These are phyloP conservation scores for Misopates orontium DNA, from an alignment of 257 asterid species.

Conservation along the genomic window DNA sequence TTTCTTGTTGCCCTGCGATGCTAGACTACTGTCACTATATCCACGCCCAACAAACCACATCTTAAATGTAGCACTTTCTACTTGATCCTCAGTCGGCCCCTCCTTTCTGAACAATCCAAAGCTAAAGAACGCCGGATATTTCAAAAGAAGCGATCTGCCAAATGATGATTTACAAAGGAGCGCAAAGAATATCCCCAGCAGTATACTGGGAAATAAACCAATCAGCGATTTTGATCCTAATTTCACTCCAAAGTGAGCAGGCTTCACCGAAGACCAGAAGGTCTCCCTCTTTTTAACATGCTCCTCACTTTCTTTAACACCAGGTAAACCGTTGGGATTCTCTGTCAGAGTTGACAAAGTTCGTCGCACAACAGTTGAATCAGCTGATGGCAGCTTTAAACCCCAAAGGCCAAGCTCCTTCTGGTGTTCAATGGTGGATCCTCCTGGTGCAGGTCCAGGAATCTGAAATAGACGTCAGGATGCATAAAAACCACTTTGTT, in stretches of 20 bases:
- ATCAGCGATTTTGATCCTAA: slow-evolving; percentile 54
- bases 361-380: slow-evolving; percentile 73
- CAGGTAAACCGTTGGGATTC: slow-evolving; percentile 67
- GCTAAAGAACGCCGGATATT: slow-evolving; percentile 68
- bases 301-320: slow-evolving; percentile 55
- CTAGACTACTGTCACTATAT: slow-evolving; percentile 49
- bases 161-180: slow-evolving; percentile 43
- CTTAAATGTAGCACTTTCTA: slow-evolving; percentile 70
- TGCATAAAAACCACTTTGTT: background rate
- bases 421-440: slow-evolving; percentile 59
- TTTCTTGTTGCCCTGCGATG: slow-evolving; percentile 43
- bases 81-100: slow-evolving; percentile 89
- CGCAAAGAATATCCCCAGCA: slow-evolving; percentile 60
- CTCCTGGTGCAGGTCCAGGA: slow-evolving; percentile 71
- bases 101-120: slow-evolving; percentile 64
- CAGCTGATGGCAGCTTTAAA: slow-evolving; percentile 79
- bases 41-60: slow-evolving; percentile 95
- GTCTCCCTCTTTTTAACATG: slow-evolving; percentile 50
- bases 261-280: slow-evolving; percentile 74
- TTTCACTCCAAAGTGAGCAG: slow-evolving; percentile 81
- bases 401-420: slow-evolving; percentile 73
- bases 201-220: slow-evolving; percentile 51
- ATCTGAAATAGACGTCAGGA: slow-evolving; percentile 44
- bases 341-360: slow-evolving; percentile 52
- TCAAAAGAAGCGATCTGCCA: slow-evolving; percentile 71